These are phyloP conservation scores for Ceratocystis lukuohia DNA, from an alignment of 2,329 filamentous ascomycete genomes.

Conservation along the genomic window DNA sequence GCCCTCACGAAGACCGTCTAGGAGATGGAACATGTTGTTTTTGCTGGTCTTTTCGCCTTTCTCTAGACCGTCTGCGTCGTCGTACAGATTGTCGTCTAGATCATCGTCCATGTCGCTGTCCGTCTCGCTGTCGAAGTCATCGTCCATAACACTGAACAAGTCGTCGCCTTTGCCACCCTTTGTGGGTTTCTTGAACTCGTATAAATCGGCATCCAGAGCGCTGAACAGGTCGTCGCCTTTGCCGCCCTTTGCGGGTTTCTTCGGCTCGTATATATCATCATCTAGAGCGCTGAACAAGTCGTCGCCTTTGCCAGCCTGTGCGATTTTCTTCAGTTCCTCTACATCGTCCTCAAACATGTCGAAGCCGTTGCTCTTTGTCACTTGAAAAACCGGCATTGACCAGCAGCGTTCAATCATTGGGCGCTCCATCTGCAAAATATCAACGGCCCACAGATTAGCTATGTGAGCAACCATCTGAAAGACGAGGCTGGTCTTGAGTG, in stretches of 20 bases:
- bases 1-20: not conserved
- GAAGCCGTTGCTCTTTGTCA: not conserved
- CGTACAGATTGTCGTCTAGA: not conserved
- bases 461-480: conserved; percentile 24
- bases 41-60: no score
- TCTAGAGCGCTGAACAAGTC: not conserved
- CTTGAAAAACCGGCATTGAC: not conserved
- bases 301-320: no score
- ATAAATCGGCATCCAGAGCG: not conserved
- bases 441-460: conserved; percentile 23
- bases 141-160: not conserved
- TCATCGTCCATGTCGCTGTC: not conserved
- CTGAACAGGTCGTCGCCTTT: not conserved
- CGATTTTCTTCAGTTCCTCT: no score
- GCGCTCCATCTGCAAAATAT: conserved; percentile 21
- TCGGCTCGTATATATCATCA: not conserved
- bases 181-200: no score
- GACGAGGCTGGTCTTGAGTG: conserved; percentile 23
- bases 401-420: conserved; percentile 19
- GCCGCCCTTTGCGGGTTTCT: no score
- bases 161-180: not conserved
- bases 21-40: no score
- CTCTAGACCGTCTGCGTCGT: no score
- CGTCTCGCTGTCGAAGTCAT: not conserved
- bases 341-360: not conserved